A percentile compares a stretch with the other conserved stretches of the same genome.
Conservation (phyloP, 2,329 filamentous ascomycete species). For the Xylaria sp. region DNA sequence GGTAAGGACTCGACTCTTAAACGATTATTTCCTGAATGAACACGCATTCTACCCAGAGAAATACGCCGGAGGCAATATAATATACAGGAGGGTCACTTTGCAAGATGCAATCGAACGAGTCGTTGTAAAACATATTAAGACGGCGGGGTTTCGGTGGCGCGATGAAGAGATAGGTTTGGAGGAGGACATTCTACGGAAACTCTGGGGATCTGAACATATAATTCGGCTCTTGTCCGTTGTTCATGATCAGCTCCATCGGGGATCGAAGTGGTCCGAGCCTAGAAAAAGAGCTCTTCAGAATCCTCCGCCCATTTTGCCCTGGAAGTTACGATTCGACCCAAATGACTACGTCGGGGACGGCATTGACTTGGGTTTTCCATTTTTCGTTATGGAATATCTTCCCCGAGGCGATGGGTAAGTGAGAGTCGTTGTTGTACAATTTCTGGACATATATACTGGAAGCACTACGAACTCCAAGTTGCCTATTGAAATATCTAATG, state of each 20-base stretch:
- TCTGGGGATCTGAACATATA: constrained; percentile 27
- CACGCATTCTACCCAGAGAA: constrained; percentile 10
- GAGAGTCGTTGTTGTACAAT: not conserved
- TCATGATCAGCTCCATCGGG: not conserved
- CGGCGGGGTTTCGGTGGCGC: no score
- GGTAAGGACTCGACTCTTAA: not conserved
- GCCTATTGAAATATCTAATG: no score
- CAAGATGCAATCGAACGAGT: not conserved
- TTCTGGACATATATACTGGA: not conserved
- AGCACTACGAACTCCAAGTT: not conserved
- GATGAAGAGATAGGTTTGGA: not conserved
- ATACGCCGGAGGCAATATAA: not conserved
- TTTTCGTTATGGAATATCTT: constrained; percentile 24
- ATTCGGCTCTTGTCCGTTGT: constrained; percentile 12
- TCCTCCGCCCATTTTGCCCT: constrained; percentile 10
- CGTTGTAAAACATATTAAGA: not conserved
- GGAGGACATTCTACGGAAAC: not conserved
- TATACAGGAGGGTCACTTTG: constrained; percentile 1
- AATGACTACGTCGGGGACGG: not conserved
- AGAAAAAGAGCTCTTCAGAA: not conserved
- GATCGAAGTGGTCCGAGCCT: not conserved
- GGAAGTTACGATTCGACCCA: constrained; percentile 1
- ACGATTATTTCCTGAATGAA: not conserved
- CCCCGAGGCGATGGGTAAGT: constrained; percentile 17
- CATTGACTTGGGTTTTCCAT: not conserved